Conservation (phyloP, 108 stramenopile species). For the Skeletonema grethae region DNA sequence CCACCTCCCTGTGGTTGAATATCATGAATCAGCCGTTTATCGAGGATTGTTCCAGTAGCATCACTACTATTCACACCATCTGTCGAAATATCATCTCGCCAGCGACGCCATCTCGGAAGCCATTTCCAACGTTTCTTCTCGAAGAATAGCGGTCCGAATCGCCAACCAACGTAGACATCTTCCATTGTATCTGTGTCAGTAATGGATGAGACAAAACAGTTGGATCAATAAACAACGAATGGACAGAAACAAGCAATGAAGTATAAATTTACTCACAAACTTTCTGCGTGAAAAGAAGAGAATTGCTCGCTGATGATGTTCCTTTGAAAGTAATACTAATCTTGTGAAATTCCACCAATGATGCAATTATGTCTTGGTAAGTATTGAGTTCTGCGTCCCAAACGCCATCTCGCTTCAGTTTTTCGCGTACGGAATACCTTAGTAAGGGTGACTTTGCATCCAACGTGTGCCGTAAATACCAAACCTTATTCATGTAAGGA, state of each 20-base stretch:
- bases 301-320: conserved; percentile 21
- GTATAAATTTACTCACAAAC: not conserved
- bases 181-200: conserved; percentile 10
- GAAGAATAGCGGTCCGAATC: conserved; percentile 30
- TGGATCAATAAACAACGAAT: not conserved
- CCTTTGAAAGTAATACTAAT: conserved; percentile 30
- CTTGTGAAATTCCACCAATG: conserved; percentile 23
- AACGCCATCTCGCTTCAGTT: conserved; percentile 15
- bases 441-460: conserved; percentile 18
- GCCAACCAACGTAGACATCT: conserved; percentile 36
- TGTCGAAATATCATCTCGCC: not conserved
- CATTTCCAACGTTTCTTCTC: conserved; percentile 3
- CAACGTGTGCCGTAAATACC: conserved; percentile 21
- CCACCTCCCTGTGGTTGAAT: conserved; percentile 25
- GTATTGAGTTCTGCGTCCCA: conserved; percentile 21
- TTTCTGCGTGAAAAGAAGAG: conserved; percentile 19
- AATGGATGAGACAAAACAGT: not conserved
- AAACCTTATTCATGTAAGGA: conserved; percentile 23
- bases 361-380: conserved; percentile 21
- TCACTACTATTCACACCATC: not conserved
- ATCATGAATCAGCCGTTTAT: conserved; percentile 37
- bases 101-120: conserved; percentile 8
- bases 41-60: conserved; percentile 18
- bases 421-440: conserved; percentile 4
- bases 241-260: no score